These are phyloP conservation scores for Epithemia pelagica DNA, from an alignment of 108 stramenopile genomes.

Conservation along the genomic window DNA sequence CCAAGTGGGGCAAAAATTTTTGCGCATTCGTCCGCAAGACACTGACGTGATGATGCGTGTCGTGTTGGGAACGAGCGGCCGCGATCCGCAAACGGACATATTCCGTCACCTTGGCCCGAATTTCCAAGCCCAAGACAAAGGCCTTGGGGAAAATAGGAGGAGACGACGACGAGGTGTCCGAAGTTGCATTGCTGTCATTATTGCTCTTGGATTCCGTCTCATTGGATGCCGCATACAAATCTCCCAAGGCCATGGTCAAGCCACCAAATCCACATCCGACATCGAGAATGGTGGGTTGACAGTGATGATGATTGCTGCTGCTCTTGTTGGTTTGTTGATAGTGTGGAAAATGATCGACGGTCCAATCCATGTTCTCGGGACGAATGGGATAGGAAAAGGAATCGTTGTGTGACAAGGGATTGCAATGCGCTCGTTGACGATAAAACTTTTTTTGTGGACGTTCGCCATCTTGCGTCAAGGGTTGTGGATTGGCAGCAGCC, in stretches of 20 bases:
- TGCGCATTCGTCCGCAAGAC: conserved; percentile 90
- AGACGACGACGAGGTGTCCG: neutral
- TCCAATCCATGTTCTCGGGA: conserved; percentile 87
- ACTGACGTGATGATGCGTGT: conserved; percentile 75
- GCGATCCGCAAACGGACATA: conserved; percentile 91
- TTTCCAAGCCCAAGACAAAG: conserved; percentile 91
- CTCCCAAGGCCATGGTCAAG: conserved; percentile 79
- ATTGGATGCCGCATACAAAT: neutral
- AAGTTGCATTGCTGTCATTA: neutral
- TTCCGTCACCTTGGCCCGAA: conserved; percentile 93
- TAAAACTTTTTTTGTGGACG: conserved; percentile 96
- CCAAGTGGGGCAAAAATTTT: conserved; percentile 78
- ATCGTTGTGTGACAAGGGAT: conserved; percentile 95
- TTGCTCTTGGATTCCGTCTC: neutral
- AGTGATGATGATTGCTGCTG: neutral
- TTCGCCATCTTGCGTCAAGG: conserved; percentile 76
- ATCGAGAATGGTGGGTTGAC: conserved; percentile 79
- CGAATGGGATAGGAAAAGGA: conserved; percentile 79
- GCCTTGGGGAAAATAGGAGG: conserved; percentile 66
- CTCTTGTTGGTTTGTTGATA: conserved; percentile 8
- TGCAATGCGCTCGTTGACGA: conserved; percentile 94
- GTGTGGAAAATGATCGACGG: conserved; percentile 63
- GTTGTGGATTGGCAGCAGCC: no score
- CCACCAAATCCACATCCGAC: conserved; percentile 99
- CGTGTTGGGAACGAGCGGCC: conserved; percentile 59